phyloP scores from a whole-genome alignment of 768 basidiomycete genomes.

The Boletus rufocinnamomeus region DNA sequence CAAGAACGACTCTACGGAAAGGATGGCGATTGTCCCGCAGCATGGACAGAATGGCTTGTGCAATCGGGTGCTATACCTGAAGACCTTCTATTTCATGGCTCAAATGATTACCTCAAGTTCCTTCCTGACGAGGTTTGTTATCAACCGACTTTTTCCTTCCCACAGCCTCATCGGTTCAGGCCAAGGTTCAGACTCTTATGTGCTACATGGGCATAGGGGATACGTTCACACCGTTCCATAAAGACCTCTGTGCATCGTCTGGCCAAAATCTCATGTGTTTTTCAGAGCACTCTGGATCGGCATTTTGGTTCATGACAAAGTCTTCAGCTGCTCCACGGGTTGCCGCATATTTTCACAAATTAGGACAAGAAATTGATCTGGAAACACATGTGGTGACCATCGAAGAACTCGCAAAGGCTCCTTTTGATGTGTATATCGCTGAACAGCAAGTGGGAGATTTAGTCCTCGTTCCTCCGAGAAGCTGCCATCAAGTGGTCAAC shows the following conservation, averaged over 20 bases:
- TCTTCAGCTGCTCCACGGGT: constrained; percentile 56
- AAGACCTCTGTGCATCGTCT: constrained; percentile 80
- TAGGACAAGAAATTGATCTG: constrained; percentile 58
- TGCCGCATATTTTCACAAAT: constrained; percentile 55
- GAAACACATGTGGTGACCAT: constrained; percentile 67
- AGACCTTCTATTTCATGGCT: constrained; percentile 50
- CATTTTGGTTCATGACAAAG: constrained; percentile 87
- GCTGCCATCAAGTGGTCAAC: constrained; percentile 85
- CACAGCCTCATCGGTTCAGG: constrained; percentile 38
- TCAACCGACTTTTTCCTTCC: background rate
- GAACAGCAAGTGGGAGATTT: constrained; percentile 79
- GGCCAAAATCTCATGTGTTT: constrained; percentile 90
- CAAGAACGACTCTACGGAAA: constrained; percentile 72
- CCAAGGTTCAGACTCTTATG: constrained; percentile 76
- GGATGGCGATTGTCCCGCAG: constrained; percentile 66
- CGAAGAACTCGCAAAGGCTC: constrained; percentile 62
- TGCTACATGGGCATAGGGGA: constrained; percentile 82
- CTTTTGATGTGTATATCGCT: constrained; percentile 67
- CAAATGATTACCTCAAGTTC: constrained; percentile 58
- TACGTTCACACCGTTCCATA: constrained; percentile 83
- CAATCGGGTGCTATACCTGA: constrained; percentile 50
- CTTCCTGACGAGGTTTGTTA: constrained; percentile 53
- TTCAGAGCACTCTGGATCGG: constrained; percentile 67
- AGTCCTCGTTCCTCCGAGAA: constrained; percentile 77
- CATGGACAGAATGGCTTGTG: constrained; percentile 67